Evolutionary conservation across 1,284 basidiomycete species (phyloP).

Genomic region (Ustilago cynodontis): DNA sequence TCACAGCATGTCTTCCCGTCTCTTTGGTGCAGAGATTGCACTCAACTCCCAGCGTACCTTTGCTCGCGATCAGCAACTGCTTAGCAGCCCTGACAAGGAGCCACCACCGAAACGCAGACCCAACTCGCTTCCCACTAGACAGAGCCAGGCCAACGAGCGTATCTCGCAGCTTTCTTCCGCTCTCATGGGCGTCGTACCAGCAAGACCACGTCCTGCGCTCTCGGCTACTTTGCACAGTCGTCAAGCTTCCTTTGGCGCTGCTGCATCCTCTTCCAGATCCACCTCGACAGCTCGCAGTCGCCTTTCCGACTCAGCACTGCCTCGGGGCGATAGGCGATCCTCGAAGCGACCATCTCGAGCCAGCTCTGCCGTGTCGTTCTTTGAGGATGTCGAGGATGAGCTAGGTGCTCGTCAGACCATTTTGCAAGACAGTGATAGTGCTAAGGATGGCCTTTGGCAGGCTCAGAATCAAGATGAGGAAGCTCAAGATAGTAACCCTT

Average conservation of each 20-base stretch:
- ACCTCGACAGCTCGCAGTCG: conserved; percentile 25
- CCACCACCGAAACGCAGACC: conserved; percentile 59
- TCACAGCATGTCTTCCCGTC: conserved; percentile 41
- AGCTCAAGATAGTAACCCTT: conserved; percentile 35
- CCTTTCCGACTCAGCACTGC: conserved; percentile 26
- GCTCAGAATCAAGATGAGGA: conserved; percentile 16
- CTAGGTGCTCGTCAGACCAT: conserved; percentile 20
- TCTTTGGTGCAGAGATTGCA: conserved; percentile 63
- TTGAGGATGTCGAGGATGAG: conserved; percentile 39
- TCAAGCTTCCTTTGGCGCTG: conserved; percentile 20
- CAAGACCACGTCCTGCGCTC: conserved; percentile 28
- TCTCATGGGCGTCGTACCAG: conserved; percentile 26
- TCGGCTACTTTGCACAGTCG: conserved; percentile 30
- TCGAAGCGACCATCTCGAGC: conserved; percentile 36
- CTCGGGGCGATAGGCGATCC: conserved; percentile 4
- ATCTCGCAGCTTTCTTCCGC: conserved; percentile 40
- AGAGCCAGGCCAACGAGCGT: conserved; percentile 39
- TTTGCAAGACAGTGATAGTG: conserved; percentile 1
- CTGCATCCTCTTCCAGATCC: conserved; percentile 27
- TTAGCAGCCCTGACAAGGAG: conserved; percentile 61
- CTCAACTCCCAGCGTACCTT: conserved; percentile 47
- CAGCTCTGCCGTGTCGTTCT: conserved; percentile 39
- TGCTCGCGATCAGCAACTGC: conserved; percentile 29
- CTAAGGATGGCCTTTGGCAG: conserved; percentile 10
- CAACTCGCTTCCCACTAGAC: conserved; percentile 49